phyloP scores from a whole-genome alignment of 805 yeast genomes.

The Cyberlindnera xylosilytica region DNA sequence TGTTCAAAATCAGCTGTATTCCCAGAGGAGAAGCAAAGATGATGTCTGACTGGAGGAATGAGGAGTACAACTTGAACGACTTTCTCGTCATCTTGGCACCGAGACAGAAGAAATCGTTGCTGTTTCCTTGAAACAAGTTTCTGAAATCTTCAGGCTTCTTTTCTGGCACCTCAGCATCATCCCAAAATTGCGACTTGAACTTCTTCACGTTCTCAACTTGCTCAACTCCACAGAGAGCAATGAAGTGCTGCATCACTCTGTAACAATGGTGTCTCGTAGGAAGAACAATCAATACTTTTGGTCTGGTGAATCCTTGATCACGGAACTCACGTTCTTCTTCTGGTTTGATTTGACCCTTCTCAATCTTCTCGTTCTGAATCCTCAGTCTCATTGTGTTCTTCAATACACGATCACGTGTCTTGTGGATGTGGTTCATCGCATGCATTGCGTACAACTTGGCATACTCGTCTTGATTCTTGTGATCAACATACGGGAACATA shows the following conservation, averaged over 20 bases:
- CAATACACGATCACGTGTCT: slow-evolving; percentile 82
- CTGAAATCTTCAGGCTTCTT: slow-evolving; percentile 82
- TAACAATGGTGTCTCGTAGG: slow-evolving; percentile 84
- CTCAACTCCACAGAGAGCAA: slow-evolving; percentile 59
- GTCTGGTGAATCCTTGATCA: slow-evolving; percentile 95
- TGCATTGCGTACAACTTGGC: slow-evolving; percentile 68
- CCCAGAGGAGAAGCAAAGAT: slow-evolving; percentile 93
- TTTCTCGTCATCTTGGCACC: slow-evolving; percentile 92
- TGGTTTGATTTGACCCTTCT: slow-evolving; percentile 33
- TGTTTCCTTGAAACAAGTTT: slow-evolving; percentile 79
- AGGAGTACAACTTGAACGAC: slow-evolving; percentile 76
- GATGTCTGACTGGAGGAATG: slow-evolving; percentile 81
- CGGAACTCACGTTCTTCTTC: slow-evolving; percentile 58
- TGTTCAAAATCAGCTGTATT: slow-evolving; percentile 72
- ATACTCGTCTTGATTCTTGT: slow-evolving; percentile 49
- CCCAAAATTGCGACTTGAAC: slow-evolving; percentile 67
- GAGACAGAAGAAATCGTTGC: slow-evolving; percentile 85
- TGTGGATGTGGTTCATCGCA: slow-evolving; percentile 75
- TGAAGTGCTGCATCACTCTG: slow-evolving; percentile 60
- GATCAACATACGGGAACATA: slow-evolving; percentile 51
- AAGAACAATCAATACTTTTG: slow-evolving; percentile 75
- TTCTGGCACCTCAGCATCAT: slow-evolving; percentile 41
- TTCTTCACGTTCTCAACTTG: slow-evolving; percentile 80
- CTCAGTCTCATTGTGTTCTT: slow-evolving; percentile 66
- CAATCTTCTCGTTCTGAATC: slow-evolving; percentile 38